These are phyloP conservation scores for Bipolaris victoriae DNA, from an alignment of 2,329 filamentous ascomycete species.

Conservation along the genomic window DNA sequence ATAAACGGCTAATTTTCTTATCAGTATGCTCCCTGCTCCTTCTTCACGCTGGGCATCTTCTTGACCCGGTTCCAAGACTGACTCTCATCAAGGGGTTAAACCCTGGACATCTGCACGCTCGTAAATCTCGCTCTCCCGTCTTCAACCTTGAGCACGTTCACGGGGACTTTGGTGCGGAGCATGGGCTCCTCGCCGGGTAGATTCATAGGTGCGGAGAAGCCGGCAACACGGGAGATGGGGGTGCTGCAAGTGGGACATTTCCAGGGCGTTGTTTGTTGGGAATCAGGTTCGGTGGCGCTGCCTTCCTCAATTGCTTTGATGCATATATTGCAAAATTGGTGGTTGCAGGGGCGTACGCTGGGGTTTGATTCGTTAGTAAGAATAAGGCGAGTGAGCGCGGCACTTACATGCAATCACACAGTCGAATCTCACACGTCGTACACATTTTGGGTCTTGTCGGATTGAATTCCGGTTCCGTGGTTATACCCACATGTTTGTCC, in stretches of 20 bases:
- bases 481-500: background rate
- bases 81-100: background rate
- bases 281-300: background rate
- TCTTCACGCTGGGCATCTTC: background rate
- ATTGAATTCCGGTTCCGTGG: background rate
- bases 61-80: background rate
- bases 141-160: background rate
- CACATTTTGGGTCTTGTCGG: background rate
- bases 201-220: slow-evolving; percentile 1
- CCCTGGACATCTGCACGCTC: background rate
- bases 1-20: too few relatives aligned
- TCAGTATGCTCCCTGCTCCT: too few relatives aligned
- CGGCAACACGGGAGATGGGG: background rate
- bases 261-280: background rate
- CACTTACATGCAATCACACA: slow-evolving; percentile 4
- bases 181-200: slow-evolving; percentile 3
- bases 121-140: background rate
- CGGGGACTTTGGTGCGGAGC: background rate
- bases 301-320: background rate
- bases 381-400: too few relatives aligned
- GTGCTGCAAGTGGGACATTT: background rate
- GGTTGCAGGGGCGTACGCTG: background rate
- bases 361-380: background rate
- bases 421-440: background rate
- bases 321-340: background rate